Conservation (phyloP, 2,329 filamentous ascomycete genomes). For the Fonsecaea multimorphosa region DNA sequence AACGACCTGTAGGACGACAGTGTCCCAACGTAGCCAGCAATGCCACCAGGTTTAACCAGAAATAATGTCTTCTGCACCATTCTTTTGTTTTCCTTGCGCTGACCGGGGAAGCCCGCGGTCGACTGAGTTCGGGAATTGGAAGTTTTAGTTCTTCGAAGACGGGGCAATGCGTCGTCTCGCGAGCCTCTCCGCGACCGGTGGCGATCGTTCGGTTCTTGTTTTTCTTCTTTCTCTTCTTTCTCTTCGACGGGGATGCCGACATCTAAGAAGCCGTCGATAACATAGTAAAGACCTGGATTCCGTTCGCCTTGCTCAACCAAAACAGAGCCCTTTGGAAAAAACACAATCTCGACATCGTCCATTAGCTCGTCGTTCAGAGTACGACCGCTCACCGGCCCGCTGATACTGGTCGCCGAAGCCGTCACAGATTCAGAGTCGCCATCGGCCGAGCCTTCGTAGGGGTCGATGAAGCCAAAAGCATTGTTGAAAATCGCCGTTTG, state of each 20-base stretch:
- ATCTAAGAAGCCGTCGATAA: slow-evolving; percentile 95
- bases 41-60: slow-evolving; percentile 89
- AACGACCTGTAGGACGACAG: slow-evolving; percentile 96
- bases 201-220: slow-evolving; percentile 5
- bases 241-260: slow-evolving; percentile 81
- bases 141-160: slow-evolving; percentile 54
- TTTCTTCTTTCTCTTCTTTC: slow-evolving; percentile 54
- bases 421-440: slow-evolving; percentile 84
- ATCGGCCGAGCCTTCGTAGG: slow-evolving; percentile 76
- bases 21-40: slow-evolving; percentile 92
- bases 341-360: slow-evolving; percentile 95
- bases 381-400: slow-evolving; percentile 68
- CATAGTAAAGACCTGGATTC: slow-evolving; percentile 96
- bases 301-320: slow-evolving; percentile 95
- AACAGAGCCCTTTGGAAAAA: slow-evolving; percentile 91
- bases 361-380: slow-evolving; percentile 77
- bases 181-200: slow-evolving; percentile 14
- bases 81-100: slow-evolving; percentile 46
- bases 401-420: slow-evolving; percentile 68
- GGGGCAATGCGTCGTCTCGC: slow-evolving; percentile 50
- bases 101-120: slow-evolving; percentile 35
- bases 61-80: slow-evolving; percentile 74
- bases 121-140: slow-evolving; percentile 48
- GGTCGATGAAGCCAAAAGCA: slow-evolving; percentile 89
- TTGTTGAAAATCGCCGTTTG: slow-evolving; percentile 83